phyloP scores from a whole-genome alignment of 2,329 filamentous ascomycete genomes.

The Epichloe gansuensis region DNA sequence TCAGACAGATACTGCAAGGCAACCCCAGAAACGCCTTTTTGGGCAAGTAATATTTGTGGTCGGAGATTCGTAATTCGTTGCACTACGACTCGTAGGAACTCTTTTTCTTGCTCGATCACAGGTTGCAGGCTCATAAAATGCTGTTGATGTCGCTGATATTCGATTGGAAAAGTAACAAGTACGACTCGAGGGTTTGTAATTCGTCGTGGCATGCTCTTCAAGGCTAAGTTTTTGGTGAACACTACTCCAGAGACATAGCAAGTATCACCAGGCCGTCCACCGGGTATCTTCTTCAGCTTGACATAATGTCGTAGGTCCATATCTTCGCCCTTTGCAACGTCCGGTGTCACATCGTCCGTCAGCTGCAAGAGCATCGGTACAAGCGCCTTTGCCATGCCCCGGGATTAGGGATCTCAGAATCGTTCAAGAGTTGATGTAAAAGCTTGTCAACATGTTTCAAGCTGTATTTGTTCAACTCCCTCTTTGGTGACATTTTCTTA shows the following conservation, averaged over 20 bases:
- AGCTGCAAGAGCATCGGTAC: conserved; percentile 83
- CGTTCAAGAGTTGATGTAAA: conserved; percentile 69
- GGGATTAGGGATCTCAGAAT: conserved; percentile 59
- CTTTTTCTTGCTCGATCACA: conserved; percentile 90
- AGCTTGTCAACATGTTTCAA: conserved; percentile 79
- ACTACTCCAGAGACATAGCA: conserved; percentile 95
- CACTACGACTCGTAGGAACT: conserved; percentile 84
- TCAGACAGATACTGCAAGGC: conserved; percentile 81
- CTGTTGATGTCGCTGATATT: conserved; percentile 76
- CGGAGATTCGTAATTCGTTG: conserved; percentile 77
- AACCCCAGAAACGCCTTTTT: conserved; percentile 84
- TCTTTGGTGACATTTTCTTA: conserved; percentile 58
- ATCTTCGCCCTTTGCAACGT: conserved; percentile 80
- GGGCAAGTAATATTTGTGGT: conserved; percentile 79
- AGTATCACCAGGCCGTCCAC: conserved; percentile 80
- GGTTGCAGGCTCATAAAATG: conserved; percentile 98
- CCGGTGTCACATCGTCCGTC: conserved; percentile 87
- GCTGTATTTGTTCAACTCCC: conserved; percentile 80
- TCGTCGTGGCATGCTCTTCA: conserved; percentile 90
- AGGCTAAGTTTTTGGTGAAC: conserved; percentile 90
- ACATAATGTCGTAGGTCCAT: conserved; percentile 98
- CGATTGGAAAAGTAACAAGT: conserved; percentile 88
- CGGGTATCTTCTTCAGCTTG: conserved; percentile 92
- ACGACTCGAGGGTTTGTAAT: conserved; percentile 77
- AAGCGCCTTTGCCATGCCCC: conserved; percentile 76